phyloP scores from a whole-genome alignment of 305 asterid genomes.

The Solanum hybrid region DNA sequence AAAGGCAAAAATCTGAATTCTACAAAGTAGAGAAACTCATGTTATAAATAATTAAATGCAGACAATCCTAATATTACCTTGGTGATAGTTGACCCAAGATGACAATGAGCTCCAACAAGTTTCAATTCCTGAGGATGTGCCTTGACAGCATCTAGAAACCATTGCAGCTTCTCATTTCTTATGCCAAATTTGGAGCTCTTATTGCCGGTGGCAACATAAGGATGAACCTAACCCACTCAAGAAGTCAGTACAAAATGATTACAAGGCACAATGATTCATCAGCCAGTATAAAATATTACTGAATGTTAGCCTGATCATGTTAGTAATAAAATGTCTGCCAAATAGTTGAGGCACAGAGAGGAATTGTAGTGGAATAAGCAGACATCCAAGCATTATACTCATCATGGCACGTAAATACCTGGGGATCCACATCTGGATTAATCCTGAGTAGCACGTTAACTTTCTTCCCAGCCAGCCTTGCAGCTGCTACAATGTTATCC shows the following conservation, averaged over 20 bases:
- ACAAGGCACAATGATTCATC: not conserved
- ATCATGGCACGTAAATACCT: slow-evolving; percentile 35
- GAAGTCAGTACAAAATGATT: slow-evolving; percentile 4
- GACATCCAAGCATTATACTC: not conserved
- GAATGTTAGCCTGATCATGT: not conserved
- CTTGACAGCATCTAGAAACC: slow-evolving; percentile 92
- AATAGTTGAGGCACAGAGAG: not conserved
- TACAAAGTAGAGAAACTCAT: not conserved
- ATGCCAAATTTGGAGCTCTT: slow-evolving; percentile 91
- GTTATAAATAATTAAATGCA: not conserved
- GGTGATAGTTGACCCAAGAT: slow-evolving; percentile 93
- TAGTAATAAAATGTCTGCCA: not conserved
- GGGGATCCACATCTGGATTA: slow-evolving; percentile 97
- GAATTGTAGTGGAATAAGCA: not conserved
- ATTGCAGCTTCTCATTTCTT: slow-evolving; percentile 86
- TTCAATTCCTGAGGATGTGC: slow-evolving; percentile 78
- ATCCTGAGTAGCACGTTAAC: slow-evolving; percentile 82
- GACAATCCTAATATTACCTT: slow-evolving; percentile 38
- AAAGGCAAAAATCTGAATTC: not conserved
- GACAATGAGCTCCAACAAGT: slow-evolving; percentile 96
- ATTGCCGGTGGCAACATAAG: slow-evolving; percentile 95
- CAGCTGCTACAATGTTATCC: slow-evolving; percentile 76
- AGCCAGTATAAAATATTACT: not conserved
- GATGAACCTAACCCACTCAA: slow-evolving; percentile 62
- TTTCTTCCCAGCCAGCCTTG: slow-evolving; percentile 70